Evolutionary conservation across 306 rosid genomes (phyloP).

Genomic region (Cyamopsis tetragonoloba): DNA sequence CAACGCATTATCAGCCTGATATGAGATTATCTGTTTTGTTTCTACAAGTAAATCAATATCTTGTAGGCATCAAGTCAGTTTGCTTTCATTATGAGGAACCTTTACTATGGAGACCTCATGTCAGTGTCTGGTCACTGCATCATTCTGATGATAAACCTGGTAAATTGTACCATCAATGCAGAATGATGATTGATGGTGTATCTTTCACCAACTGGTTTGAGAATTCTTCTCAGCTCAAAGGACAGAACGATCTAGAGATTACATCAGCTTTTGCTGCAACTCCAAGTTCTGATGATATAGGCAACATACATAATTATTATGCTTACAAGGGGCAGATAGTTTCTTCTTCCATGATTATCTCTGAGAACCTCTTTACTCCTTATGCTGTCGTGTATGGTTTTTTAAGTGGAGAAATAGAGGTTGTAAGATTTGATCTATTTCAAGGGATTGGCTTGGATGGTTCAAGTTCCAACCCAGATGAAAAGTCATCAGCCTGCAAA

Average conservation of each 20-base stretch:
- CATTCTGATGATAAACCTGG: constrained; percentile 42
- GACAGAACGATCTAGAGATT: constrained; percentile 25
- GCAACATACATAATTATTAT: constrained; percentile 23
- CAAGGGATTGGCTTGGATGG: constrained; percentile 47
- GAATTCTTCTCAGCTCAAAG: constrained; percentile 32
- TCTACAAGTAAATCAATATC: constrained; percentile 42
- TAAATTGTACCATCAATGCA: constrained; percentile 37
- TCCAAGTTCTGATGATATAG: constrained; percentile 33
- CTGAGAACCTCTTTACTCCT: constrained; percentile 56
- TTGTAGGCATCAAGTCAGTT: constrained; percentile 62
- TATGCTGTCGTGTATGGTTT: constrained; percentile 79
- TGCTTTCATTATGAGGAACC: constrained; percentile 65
- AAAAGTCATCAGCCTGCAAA: constrained; percentile 40
- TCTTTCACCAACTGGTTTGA: constrained; percentile 52
- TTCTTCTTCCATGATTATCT: constrained; percentile 74
- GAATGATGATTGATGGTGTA: constrained; percentile 44
- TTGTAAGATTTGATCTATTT: constrained; percentile 63
- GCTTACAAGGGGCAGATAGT: constrained; percentile 41
- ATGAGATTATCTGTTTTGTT: constrained; percentile 44
- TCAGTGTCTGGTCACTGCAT: constrained; percentile 52
- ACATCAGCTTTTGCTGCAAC: constrained; percentile 30
- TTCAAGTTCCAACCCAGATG: constrained; percentile 43
- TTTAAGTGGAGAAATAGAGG: constrained; percentile 71
- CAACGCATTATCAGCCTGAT: constrained; percentile 42
- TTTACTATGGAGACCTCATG: constrained; percentile 62